Evolutionary conservation across 176 grass and related monocot genomes (phyloP).

Genomic region (Cocos nucifera): DNA sequence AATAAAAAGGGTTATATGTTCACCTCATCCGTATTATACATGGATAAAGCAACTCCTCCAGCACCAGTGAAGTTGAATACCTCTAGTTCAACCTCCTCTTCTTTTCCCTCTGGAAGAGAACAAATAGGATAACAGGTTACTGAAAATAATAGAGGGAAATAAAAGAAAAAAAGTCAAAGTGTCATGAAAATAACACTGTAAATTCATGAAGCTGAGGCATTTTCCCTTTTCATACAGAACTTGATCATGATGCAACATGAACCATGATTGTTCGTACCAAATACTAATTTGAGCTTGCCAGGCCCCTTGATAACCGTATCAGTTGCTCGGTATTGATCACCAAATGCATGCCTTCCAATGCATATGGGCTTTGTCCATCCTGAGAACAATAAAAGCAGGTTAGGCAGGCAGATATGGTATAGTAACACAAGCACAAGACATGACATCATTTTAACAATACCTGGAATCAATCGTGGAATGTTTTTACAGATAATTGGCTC

Average conservation of each 20-base stretch:
- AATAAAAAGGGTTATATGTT: constrained; percentile 1
- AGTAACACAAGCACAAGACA: constrained; percentile 1
- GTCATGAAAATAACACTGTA: background rate
- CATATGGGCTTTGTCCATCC: constrained; percentile 99
- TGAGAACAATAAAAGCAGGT: constrained; percentile 26
- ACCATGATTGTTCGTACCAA: constrained; percentile 42
- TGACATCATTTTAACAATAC: constrained; percentile 33
- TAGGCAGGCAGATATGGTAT: constrained; percentile 16
- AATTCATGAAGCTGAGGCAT: background rate
- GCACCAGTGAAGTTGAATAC: constrained; percentile 94
- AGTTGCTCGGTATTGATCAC: constrained; percentile 95
- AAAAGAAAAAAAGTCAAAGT: background rate
- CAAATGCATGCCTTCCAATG: constrained; percentile 97
- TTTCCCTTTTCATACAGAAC: no score
- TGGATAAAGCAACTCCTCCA: constrained; percentile 87
- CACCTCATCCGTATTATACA: constrained; percentile 99
- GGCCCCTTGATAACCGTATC: constrained; percentile 91
- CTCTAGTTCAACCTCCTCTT: constrained; percentile 65
- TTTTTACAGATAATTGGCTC: constrained; percentile 98
- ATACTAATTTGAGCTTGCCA: constrained; percentile 96
- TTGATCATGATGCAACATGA: background rate
- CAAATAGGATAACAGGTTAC: background rate
- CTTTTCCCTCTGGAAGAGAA: constrained; percentile 61
- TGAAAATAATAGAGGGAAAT: background rate
- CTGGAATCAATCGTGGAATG: constrained; percentile 82